phyloP scores from a whole-genome alignment of 108 stramenopile genomes.

The Bacterosira constricta region DNA sequence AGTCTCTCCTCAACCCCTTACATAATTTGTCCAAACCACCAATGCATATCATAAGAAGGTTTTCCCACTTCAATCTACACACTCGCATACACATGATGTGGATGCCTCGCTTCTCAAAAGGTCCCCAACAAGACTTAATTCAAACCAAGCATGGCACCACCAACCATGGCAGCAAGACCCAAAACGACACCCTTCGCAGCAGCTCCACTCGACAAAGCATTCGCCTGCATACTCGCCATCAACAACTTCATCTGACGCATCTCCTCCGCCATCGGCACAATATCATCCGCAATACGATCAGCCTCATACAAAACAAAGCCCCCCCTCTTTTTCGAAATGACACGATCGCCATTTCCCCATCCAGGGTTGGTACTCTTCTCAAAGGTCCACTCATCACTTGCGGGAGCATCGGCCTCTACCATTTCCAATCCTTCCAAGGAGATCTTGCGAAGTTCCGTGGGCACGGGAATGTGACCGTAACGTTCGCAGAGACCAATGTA shows the following conservation, averaged over 20 bases:
- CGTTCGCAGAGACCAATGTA: constrained; percentile 39
- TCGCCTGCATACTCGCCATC: constrained; percentile 20
- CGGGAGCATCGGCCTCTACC: constrained; percentile 24
- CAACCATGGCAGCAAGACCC: constrained; percentile 4
- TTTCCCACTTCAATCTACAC: too few relatives aligned
- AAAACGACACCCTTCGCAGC: neutral
- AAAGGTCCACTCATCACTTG: constrained; percentile 23
- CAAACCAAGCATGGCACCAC: too few relatives aligned
- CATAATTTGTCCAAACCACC: neutral
- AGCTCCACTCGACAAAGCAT: neutral
- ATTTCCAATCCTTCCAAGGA: constrained; percentile 40
- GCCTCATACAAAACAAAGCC: constrained; percentile 34
- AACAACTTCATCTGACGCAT: constrained; percentile 28
- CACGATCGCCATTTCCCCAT: constrained; percentile 31
- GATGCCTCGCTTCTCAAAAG: too few relatives aligned
- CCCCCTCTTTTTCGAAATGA: constrained; percentile 36
- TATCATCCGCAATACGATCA: constrained; percentile 33
- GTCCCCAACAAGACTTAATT: too few relatives aligned
- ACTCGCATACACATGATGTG: too few relatives aligned
- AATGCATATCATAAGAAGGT: too few relatives aligned
- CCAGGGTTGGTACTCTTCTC: constrained; percentile 35
- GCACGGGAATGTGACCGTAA: constrained; percentile 41
- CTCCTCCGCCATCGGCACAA: constrained; percentile 18
- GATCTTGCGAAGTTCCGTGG: constrained; percentile 10
- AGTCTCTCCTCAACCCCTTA: constrained; percentile 35